These are phyloP conservation scores for Fonsecaea multimorphosa DNA, from an alignment of 2,329 filamentous ascomycete genomes.

Conservation along the genomic window DNA sequence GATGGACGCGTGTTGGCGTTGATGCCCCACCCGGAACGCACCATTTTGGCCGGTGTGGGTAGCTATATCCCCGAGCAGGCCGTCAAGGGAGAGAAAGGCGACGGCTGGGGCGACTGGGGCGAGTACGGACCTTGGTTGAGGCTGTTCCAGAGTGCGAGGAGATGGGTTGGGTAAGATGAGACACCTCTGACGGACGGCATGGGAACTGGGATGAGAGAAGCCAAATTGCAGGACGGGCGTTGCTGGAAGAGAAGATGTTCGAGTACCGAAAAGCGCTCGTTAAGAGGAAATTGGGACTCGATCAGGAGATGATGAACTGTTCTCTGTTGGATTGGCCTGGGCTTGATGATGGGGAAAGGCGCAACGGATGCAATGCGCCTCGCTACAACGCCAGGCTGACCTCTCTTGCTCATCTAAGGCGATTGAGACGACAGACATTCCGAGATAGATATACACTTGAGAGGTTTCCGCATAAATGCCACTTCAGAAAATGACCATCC, in stretches of 20 bases:
- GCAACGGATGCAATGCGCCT: neutral
- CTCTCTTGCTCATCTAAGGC: neutral
- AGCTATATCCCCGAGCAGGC: slow-evolving; percentile 73
- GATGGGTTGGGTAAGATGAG: slow-evolving; percentile 77
- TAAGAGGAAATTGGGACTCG: neutral
- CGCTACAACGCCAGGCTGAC: neutral
- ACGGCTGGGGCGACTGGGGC: slow-evolving; percentile 66
- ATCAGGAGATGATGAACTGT: neutral
- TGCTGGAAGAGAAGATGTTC: neutral
- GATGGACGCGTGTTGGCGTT: slow-evolving; percentile 84
- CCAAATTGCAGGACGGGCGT: neutral
- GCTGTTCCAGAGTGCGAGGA: slow-evolving; percentile 84
- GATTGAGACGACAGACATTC: neutral
- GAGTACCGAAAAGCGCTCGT: neutral
- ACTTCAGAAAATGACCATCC: neutral
- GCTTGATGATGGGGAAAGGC: neutral
- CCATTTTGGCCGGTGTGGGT: slow-evolving; percentile 76
- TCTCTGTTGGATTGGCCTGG: neutral
- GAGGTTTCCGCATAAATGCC: neutral
- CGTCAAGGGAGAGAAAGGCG: slow-evolving; percentile 22
- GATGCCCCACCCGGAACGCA: slow-evolving; percentile 96
- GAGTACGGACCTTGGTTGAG: slow-evolving; percentile 84
- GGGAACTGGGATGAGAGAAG: neutral
- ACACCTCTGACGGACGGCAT: neutral
- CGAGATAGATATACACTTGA: neutral